Conservation (phyloP, 1,139 yeast genomes). For the Geotrichum australiense region DNA sequence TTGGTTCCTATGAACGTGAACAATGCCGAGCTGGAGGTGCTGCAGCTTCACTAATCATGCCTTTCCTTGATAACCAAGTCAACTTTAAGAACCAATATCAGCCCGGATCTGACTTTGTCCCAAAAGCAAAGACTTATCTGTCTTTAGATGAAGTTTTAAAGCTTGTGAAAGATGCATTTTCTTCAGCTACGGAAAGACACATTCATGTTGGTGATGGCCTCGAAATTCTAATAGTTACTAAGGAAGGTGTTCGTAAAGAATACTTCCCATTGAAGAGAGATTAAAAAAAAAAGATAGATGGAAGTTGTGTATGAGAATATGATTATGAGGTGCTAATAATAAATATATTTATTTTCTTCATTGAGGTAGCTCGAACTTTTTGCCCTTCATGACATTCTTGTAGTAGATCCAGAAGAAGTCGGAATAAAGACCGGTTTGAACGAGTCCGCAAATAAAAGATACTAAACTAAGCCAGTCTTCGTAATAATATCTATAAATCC, state of each 20-base stretch:
- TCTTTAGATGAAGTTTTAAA: constrained; percentile 76
- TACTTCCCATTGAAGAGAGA: constrained; percentile 85
- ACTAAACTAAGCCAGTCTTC: constrained; percentile 66
- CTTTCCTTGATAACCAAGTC: constrained; percentile 95
- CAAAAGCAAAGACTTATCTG: constrained; percentile 56
- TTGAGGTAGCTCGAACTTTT: constrained; percentile 73
- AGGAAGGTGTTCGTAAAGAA: constrained; percentile 83
- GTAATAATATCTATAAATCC: constrained; percentile 78
- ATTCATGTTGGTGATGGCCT: constrained; percentile 96
- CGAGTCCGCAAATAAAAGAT: constrained; percentile 68
- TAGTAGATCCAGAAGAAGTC: constrained; percentile 94
- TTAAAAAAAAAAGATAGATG: constrained; percentile 32
- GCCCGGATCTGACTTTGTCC: constrained; percentile 61
- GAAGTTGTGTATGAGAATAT: neutral
- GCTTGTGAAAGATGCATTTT: constrained; percentile 86
- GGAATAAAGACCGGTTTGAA: constrained; percentile 82
- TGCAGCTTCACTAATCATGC: constrained; percentile 93
- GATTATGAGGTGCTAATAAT: constrained; percentile 9
- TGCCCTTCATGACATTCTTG: constrained; percentile 73
- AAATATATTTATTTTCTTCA: constrained; percentile 27
- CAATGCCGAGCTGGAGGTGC: constrained; percentile 98
- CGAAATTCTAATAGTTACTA: constrained; percentile 83
- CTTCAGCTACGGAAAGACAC: constrained; percentile 96
- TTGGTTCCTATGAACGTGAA: constrained; percentile 95
- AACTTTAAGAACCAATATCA: constrained; percentile 86